phyloP scores from a whole-genome alignment of 805 yeast species.

The Candida lessepsii region DNA sequence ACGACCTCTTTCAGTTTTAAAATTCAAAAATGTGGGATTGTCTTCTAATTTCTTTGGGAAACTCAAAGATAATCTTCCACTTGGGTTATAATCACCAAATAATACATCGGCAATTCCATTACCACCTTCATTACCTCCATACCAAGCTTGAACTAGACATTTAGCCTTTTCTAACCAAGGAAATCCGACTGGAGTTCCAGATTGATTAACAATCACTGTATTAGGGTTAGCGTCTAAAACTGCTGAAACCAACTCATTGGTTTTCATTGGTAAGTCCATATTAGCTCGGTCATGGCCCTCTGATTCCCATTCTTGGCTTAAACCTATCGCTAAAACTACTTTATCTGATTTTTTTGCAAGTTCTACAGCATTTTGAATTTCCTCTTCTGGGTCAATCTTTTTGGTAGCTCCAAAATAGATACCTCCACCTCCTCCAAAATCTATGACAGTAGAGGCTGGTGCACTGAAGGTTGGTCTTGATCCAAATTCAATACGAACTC shows the following conservation, averaged over 20 bases:
- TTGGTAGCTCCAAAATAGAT: slow-evolving; percentile 22
- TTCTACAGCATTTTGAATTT: slow-evolving; percentile 24
- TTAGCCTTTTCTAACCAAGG: slow-evolving; percentile 28
- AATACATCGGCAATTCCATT: slow-evolving; percentile 32
- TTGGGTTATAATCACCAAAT: slow-evolving; percentile 32
- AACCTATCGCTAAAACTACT: slow-evolving; percentile 28
- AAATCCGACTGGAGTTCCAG: slow-evolving; percentile 32
- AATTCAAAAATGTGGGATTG: slow-evolving; percentile 31
- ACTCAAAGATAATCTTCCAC: slow-evolving; percentile 22
- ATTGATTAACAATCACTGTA: slow-evolving; percentile 32
- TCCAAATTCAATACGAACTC: slow-evolving; percentile 51
- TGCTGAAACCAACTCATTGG: slow-evolving; percentile 23
- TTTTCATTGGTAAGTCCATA: slow-evolving; percentile 24
- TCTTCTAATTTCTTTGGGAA: slow-evolving; percentile 23
- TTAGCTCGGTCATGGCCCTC: slow-evolving; percentile 30
- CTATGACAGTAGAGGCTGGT: slow-evolving; percentile 15
- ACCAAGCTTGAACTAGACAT: slow-evolving; percentile 33
- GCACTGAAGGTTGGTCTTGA: slow-evolving; percentile 19
- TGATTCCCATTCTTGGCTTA: slow-evolving; percentile 30
- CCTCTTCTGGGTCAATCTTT: slow-evolving; percentile 24
- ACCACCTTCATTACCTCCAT: slow-evolving; percentile 35
- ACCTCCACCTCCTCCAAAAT: slow-evolving; percentile 24
- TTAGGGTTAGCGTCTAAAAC: slow-evolving; percentile 28
- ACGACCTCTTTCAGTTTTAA: slow-evolving; percentile 28
- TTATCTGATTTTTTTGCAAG: slow-evolving; percentile 28